Percentiles rank a stretch among this genome's conserved stretches.
Evolutionary conservation across 2,329 filamentous ascomycete genomes (phyloP).

Genomic region (Bipolaris gigantea): DNA sequence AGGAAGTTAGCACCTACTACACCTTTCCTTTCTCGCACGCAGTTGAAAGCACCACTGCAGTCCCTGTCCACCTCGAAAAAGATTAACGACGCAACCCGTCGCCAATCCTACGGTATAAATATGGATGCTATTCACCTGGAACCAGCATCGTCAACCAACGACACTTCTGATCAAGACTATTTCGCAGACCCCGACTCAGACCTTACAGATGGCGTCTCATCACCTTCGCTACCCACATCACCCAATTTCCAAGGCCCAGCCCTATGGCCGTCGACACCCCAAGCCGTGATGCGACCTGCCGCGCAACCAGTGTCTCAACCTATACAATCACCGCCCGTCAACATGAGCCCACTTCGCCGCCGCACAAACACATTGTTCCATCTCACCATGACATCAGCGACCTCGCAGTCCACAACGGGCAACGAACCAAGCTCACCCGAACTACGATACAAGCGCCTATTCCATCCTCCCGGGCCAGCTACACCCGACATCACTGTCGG

Average conservation of each 20-base stretch:
- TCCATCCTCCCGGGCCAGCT: slow-evolving; percentile 37
- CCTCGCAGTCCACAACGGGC: not conserved
- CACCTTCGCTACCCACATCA: slow-evolving; percentile 35
- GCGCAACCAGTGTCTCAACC: slow-evolving; percentile 32
- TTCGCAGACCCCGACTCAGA: slow-evolving; percentile 38
- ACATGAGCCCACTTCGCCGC: slow-evolving; percentile 7
- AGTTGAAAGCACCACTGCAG: slow-evolving; percentile 10
- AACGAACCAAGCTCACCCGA: slow-evolving; percentile 44
- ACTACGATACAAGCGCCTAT: slow-evolving; percentile 47
- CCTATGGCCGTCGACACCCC: slow-evolving; percentile 32
- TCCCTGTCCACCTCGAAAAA: slow-evolving; percentile 16
- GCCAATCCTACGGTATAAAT: slow-evolving; percentile 2
- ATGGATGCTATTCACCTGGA: slow-evolving; percentile 18
- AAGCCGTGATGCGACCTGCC: slow-evolving; percentile 18
- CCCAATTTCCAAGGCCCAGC: slow-evolving; percentile 24
- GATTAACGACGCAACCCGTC: slow-evolving; percentile 11
- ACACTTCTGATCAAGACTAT: slow-evolving; percentile 38
- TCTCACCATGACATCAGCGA: slow-evolving; percentile 31
- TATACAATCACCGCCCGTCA: slow-evolving; percentile 14
- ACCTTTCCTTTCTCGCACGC: slow-evolving; percentile 20
- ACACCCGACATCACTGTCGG: slow-evolving; percentile 20
- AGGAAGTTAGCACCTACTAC: slow-evolving; percentile 21
- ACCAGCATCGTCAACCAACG: slow-evolving; percentile 36
- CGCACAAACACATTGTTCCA: slow-evolving; percentile 26
- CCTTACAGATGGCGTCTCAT: slow-evolving; percentile 36